Evolutionary conservation across 192 early-diverging fungal genomes (phyloP).

Genomic region (Backusella morwellensis): DNA sequence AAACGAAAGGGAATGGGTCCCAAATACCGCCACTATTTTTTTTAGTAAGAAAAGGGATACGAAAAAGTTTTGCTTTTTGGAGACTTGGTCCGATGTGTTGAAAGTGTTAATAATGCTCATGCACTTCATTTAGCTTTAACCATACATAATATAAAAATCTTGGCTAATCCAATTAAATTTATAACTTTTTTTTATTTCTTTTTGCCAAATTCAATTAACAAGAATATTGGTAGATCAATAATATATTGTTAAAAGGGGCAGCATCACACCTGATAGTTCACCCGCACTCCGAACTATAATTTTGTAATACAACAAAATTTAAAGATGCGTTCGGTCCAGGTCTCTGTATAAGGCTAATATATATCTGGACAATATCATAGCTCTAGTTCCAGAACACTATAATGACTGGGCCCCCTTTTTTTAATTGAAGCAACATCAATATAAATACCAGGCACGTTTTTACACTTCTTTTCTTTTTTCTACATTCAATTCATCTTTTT

Average conservation of each 20-base stretch:
- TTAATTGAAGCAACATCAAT: constrained; percentile 1
- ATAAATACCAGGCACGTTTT: constrained; percentile 2
- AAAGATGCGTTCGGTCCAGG: background rate
- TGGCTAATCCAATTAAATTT: background rate
- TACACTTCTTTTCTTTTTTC: background rate
- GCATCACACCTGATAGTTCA: background rate
- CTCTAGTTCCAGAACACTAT: background rate
- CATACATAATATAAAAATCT: background rate
- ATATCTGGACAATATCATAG: background rate
- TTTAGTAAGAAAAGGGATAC: background rate
- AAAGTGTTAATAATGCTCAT: background rate
- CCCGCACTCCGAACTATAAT: background rate
- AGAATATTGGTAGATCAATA: background rate
- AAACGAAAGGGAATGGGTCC: background rate
- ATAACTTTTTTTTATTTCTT: background rate
- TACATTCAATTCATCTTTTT: background rate
- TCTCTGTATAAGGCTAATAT: background rate
- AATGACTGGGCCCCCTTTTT: background rate
- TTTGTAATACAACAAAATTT: background rate
- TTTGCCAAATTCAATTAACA: background rate
- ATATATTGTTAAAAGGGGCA: background rate
- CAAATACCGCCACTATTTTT: background rate
- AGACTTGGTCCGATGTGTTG: background rate
- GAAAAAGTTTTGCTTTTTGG: background rate
- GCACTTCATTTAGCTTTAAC: background rate